These are phyloP conservation scores for Coniochaeta sp. DNA, from an alignment of 2,329 filamentous ascomycete species.

Conservation along the genomic window DNA sequence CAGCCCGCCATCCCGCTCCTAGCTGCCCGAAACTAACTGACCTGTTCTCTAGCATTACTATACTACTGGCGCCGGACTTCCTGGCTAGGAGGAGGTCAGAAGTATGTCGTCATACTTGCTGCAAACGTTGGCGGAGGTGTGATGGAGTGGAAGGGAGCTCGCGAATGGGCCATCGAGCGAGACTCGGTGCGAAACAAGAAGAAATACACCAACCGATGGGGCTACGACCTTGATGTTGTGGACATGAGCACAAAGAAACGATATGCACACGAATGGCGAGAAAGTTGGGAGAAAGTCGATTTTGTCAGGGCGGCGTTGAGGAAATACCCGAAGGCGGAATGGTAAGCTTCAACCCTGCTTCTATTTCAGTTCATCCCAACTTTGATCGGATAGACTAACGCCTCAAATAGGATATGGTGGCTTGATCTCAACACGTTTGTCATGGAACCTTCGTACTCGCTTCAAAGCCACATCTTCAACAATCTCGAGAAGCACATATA, in stretches of 20 bases:
- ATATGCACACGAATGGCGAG: constrained; percentile 97
- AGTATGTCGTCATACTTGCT: constrained; percentile 87
- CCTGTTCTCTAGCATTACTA: constrained; percentile 31
- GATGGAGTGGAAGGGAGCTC: constrained; percentile 97
- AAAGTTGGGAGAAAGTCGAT: constrained; percentile 99
- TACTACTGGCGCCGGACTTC: constrained; percentile 65
- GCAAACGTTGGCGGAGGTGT: constrained; percentile 94
- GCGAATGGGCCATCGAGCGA: constrained; percentile 96
- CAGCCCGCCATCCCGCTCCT: not conserved
- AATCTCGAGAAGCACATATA: constrained; percentile 68
- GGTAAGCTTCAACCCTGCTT: constrained; percentile 51
- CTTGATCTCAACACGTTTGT: constrained; percentile 95
- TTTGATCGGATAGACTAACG: constrained; percentile 11
- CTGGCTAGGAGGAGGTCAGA: constrained; percentile 75
- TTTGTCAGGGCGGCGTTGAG: constrained; percentile 80
- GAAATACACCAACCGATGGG: constrained; percentile 80
- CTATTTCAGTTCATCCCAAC: not conserved
- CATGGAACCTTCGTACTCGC: constrained; percentile 89
- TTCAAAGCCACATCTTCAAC: constrained; percentile 87
- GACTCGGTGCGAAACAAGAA: constrained; percentile 95
- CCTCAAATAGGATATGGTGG: constrained; percentile 87
- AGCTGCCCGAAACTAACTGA: not conserved
- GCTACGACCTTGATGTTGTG: constrained; percentile 91
- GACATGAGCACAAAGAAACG: constrained; percentile 99
- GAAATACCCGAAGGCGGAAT: constrained; percentile 94